Evolutionary conservation across 2,329 filamentous ascomycete species (phyloP).

Genomic region (Alternaria triticimaculans): DNA sequence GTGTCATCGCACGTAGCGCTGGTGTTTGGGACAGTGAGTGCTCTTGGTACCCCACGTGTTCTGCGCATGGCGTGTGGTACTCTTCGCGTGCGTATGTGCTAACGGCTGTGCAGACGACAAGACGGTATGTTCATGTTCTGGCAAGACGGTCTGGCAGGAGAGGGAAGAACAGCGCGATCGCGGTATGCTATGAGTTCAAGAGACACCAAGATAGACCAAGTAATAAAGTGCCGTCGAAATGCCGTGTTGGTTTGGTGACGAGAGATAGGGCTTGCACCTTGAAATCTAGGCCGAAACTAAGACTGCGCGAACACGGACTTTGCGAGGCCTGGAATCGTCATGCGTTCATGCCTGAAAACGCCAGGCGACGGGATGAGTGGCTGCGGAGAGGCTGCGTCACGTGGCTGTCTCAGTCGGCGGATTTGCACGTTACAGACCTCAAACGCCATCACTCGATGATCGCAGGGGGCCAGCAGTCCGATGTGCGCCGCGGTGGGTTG

Average conservation of each 20-base stretch:
- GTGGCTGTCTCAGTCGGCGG: conserved; percentile 45
- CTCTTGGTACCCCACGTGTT: conserved; percentile 8
- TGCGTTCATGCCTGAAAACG: conserved; percentile 45
- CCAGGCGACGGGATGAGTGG: conserved; percentile 30
- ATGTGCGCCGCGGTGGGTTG: conserved; percentile 13
- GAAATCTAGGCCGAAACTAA: conserved; percentile 45
- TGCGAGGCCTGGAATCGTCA: conserved; percentile 34
- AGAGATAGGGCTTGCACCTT: conserved; percentile 29
- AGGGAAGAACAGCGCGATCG: conserved; percentile 85
- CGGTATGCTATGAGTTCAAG: conserved; percentile 76
- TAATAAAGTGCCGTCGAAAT: conserved; percentile 25
- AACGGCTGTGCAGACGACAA: conserved; percentile 69
- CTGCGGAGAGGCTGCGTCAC: conserved; percentile 30
- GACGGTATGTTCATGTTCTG: conserved; percentile 95
- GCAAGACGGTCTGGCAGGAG: conserved; percentile 98
- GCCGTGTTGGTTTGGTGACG: conserved; percentile 22
- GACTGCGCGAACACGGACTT: conserved; percentile 39
- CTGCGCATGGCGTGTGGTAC: neutral
- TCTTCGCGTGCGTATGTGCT: neutral
- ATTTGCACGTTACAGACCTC: conserved; percentile 48
- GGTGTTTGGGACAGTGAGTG: conserved; percentile 82
- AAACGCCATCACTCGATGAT: conserved; percentile 37
- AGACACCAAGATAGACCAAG: conserved; percentile 25
- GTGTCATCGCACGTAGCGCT: conserved; percentile 92
- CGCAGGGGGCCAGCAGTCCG: conserved; percentile 17